Percentiles rank a stretch among this genome's conserved stretches.
Conservation (phyloP, 768 basidiomycete species). For the Megacollybia marginata region DNA sequence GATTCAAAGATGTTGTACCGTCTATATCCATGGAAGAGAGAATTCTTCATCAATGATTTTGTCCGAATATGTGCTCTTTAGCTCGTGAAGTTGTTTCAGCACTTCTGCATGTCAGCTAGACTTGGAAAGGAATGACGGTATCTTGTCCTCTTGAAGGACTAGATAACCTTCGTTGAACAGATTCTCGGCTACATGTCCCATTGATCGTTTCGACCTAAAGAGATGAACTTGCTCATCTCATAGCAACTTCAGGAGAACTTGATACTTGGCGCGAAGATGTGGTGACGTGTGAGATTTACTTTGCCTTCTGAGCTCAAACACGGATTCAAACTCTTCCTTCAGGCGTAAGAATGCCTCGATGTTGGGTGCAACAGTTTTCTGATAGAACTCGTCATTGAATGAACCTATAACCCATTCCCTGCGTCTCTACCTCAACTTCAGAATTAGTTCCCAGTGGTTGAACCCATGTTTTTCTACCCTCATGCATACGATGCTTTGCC, state of each 20-base stretch:
- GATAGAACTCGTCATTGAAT: conserved; percentile 9
- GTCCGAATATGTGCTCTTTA: too few species aligned
- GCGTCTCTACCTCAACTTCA: conserved; percentile 13
- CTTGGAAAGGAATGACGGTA: too few species aligned
- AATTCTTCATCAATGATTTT: too few species aligned
- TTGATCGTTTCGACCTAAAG: conserved; percentile 2
- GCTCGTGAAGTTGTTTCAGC: too few species aligned
- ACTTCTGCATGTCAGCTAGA: too few species aligned
- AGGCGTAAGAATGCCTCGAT: conserved; percentile 9
- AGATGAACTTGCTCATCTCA: conserved; percentile 6
- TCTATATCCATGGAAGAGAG: too few species aligned
- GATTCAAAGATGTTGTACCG: too few species aligned
- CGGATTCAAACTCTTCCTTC: conserved; percentile 6
- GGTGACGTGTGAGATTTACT: conserved; percentile 5
- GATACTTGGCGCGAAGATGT: conserved; percentile 5
- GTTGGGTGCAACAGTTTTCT: conserved; percentile 3
- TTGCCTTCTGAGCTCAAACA: conserved; percentile 3
- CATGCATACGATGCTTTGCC: conserved; percentile 12
- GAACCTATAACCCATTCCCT: conserved; percentile 14
- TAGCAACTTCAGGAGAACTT: conserved; percentile 3
- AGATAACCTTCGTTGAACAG: conserved; percentile 5
- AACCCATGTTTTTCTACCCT: conserved; percentile 13
- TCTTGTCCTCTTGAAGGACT: too few species aligned
- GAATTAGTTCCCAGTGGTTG: too few species aligned
- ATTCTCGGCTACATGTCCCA: conserved; percentile 4